Conservation (phyloP, 2,329 filamentous ascomycete genomes). For the Microdochium nivale region DNA sequence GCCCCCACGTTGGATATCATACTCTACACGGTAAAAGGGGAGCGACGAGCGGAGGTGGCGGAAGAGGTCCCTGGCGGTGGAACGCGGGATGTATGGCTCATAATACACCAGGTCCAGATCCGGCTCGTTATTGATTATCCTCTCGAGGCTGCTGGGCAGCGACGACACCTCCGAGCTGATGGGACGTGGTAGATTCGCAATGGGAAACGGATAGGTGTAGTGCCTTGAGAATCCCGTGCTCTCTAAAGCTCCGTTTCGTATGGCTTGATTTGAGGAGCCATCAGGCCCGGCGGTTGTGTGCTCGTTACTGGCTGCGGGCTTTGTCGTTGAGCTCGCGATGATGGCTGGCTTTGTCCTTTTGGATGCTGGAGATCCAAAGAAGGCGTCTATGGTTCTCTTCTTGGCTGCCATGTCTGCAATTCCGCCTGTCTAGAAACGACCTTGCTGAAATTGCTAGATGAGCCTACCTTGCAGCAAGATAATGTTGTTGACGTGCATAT, state of each 20-base stretch:
- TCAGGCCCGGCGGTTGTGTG: neutral
- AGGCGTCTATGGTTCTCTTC: constrained; percentile 60
- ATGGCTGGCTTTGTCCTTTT: constrained; percentile 25
- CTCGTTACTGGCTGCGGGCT: neutral
- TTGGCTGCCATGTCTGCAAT: constrained; percentile 19
- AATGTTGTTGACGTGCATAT: neutral
- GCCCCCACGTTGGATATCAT: constrained; percentile 60
- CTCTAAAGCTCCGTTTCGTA: neutral
- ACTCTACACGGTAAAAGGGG: constrained; percentile 69
- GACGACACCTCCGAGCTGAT: constrained; percentile 29
- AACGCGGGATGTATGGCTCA: constrained; percentile 58
- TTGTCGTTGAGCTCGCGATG: neutral
- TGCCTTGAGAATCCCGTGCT: constrained; percentile 28
- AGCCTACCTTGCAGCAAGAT: neutral
- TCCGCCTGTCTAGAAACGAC: neutral
- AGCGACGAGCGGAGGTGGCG: constrained; percentile 62
- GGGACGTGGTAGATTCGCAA: constrained; percentile 30
- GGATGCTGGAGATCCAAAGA: constrained; percentile 45
- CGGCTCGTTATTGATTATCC: constrained; percentile 54
- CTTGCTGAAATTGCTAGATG: neutral
- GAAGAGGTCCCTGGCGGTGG: constrained; percentile 52
- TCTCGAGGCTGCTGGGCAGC: constrained; percentile 42
- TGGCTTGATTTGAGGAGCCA: neutral
- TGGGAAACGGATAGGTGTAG: constrained; percentile 40
- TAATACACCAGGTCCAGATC: constrained; percentile 70